These are phyloP conservation scores for Globisporangium emineosum DNA, from an alignment of 352 stramenopile species.

Conservation along the genomic window DNA sequence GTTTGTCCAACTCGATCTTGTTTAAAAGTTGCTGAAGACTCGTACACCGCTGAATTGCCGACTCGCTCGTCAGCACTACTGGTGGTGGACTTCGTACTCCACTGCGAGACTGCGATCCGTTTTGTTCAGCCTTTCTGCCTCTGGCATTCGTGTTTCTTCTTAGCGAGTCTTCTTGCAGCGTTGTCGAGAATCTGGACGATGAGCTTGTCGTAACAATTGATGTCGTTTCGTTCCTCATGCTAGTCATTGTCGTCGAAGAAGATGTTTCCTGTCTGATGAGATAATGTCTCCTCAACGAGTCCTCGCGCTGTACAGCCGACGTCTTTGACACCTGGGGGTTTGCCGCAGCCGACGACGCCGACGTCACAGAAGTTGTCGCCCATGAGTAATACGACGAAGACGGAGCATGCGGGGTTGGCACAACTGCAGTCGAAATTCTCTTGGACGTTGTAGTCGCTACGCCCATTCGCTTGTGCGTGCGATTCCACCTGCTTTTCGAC, in stretches of 20 bases:
- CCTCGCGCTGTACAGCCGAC: background rate
- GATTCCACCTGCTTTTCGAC: slow-evolving; percentile 15
- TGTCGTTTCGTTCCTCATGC: background rate
- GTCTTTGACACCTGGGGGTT: background rate
- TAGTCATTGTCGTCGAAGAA: background rate
- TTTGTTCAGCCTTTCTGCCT: slow-evolving; percentile 6
- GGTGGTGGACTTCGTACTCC: slow-evolving; percentile 23
- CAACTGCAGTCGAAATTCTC: background rate
- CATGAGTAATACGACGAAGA: slow-evolving; percentile 12
- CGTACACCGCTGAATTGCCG: slow-evolving; percentile 37
- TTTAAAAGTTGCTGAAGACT: slow-evolving; percentile 60
- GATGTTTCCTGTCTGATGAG: background rate
- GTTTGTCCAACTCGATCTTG: slow-evolving; percentile 37
- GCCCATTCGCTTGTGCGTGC: slow-evolving; percentile 10
- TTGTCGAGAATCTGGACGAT: background rate
- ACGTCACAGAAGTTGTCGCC: slow-evolving; percentile 10
- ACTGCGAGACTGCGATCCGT: background rate
- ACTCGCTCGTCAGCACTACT: slow-evolving; percentile 14
- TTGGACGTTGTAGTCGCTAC: background rate
- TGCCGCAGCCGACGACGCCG: slow-evolving; percentile 1
- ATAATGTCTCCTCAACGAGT: background rate
- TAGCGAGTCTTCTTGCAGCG: slow-evolving; percentile 5
- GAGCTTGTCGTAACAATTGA: background rate
- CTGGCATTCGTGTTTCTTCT: background rate
- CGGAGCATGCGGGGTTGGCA: background rate